Percentiles rank a stretch among this genome's conserved stretches.
These are phyloP conservation scores for Monilinia aucupariae DNA, from an alignment of 2,329 filamentous ascomycete species.

Conservation along the genomic window DNA sequence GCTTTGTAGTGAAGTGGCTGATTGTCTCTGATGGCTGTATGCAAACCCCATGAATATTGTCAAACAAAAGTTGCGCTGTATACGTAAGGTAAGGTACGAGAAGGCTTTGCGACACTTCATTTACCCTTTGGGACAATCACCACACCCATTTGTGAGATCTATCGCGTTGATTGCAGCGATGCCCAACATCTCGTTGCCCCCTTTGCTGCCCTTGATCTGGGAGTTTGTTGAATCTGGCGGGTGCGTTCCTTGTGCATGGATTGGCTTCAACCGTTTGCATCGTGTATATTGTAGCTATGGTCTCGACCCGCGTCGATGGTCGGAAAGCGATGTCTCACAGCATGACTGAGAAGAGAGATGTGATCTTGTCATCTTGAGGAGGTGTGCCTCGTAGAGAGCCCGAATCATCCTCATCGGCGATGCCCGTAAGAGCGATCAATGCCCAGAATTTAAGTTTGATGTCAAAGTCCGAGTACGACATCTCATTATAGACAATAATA, in stretches of 20 bases:
- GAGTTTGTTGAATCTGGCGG: neutral
- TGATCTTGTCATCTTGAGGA: conserved; percentile 11
- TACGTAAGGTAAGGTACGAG: conserved; percentile 17
- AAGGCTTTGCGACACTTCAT: neutral
- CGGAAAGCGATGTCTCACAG: neutral
- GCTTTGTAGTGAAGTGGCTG: neutral
- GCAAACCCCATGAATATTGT: conserved; percentile 15
- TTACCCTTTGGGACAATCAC: neutral
- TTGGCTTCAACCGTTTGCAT: conserved; percentile 2
- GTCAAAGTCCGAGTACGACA: neutral
- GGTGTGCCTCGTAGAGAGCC: conserved; percentile 7
- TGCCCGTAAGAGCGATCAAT: neutral
- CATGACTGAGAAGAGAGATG: conserved; percentile 6
- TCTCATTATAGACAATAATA: neutral
- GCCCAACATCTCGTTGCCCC: conserved; percentile 12
- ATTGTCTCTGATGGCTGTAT: neutral
- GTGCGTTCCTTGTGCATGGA: neutral
- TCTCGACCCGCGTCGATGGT: conserved; percentile 12
- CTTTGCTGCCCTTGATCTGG: neutral
- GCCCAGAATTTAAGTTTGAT: neutral
- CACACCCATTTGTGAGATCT: neutral
- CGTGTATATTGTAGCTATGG: neutral
- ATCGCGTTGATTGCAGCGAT: neutral
- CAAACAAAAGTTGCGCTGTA: neutral
- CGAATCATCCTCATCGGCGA: conserved; percentile 1